Evolutionary conservation across 805 yeast genomes (phyloP).

Genomic region (Wickerhamomyces xylosicus): DNA sequence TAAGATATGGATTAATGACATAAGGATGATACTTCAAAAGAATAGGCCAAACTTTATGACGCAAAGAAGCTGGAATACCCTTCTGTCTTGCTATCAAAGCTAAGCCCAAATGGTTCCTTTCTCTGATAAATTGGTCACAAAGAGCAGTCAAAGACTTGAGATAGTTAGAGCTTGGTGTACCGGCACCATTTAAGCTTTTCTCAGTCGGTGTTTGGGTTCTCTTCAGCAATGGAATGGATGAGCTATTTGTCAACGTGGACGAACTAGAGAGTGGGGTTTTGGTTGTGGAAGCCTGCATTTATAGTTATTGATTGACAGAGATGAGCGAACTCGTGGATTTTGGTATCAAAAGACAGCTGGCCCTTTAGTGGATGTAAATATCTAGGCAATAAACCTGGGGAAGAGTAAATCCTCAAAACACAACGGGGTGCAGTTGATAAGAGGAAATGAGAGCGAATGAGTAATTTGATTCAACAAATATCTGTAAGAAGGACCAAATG

Average conservation of each 20-base stretch:
- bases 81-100: slow-evolving; percentile 73
- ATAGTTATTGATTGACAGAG: too few relatives aligned
- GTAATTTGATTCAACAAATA: too few relatives aligned
- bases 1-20: slow-evolving; percentile 68
- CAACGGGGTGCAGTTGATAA: too few relatives aligned
- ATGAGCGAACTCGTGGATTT: background rate
- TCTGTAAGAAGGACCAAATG: background rate
- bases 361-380: too few relatives aligned
- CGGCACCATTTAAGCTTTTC: background rate
- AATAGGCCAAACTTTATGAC: slow-evolving; percentile 80
- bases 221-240: background rate
- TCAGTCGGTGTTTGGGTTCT: background rate
- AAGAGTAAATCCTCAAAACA: too few relatives aligned
- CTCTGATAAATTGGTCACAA: slow-evolving; percentile 43
- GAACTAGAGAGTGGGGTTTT: background rate
- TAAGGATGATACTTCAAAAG: slow-evolving; percentile 76
- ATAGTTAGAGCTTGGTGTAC: slow-evolving; percentile 21
- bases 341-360: background rate
- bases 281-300: background rate
- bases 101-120: slow-evolving; percentile 60
- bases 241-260: background rate
- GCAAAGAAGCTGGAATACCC: slow-evolving; percentile 76
- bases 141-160: slow-evolving; percentile 25
- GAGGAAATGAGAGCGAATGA: too few relatives aligned
- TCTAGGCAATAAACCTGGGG: too few relatives aligned